These are phyloP conservation scores for Oryza punctata DNA, from an alignment of 176 grass and related monocot genomes.

Conservation along the genomic window DNA sequence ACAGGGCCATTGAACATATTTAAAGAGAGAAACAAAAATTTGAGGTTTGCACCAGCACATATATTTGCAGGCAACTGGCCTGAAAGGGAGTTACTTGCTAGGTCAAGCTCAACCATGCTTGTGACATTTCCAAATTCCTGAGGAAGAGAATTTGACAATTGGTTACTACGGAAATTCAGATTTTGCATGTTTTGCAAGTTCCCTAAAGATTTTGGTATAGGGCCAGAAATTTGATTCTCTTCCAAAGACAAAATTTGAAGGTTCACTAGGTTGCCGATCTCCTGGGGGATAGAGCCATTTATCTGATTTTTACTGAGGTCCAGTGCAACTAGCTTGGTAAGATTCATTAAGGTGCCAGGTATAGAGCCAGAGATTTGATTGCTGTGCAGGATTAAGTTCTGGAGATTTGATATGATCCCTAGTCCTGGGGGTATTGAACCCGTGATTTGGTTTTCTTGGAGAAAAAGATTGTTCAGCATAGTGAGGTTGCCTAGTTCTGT, in stretches of 20 bases:
- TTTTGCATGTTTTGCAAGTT: not conserved
- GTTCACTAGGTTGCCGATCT: not conserved
- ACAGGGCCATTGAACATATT: constrained; percentile 24
- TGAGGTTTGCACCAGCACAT: not conserved
- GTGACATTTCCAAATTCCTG: not conserved
- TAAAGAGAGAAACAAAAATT: rapidly evolving
- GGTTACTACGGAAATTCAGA: not conserved
- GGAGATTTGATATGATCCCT: not conserved
- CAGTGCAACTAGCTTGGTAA: not conserved
- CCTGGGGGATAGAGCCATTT: not conserved
- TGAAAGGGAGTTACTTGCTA: not conserved
- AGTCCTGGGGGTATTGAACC: not conserved
- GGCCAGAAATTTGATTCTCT: not conserved
- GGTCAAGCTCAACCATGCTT: not conserved
- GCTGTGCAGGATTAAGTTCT: not conserved
- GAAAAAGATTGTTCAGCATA: not conserved
- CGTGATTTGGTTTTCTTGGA: not conserved
- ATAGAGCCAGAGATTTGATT: constrained; percentile 32
- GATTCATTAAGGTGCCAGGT: not conserved
- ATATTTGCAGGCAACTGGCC: not conserved
- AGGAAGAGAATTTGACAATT: not conserved
- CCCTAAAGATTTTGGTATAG: not conserved
- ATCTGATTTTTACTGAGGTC: not conserved
- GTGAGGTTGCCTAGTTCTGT: not conserved
- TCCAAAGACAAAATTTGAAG: not conserved